Evolutionary conservation across 352 stramenopile species (phyloP).

Genomic region (Phytophthora multivora): DNA sequence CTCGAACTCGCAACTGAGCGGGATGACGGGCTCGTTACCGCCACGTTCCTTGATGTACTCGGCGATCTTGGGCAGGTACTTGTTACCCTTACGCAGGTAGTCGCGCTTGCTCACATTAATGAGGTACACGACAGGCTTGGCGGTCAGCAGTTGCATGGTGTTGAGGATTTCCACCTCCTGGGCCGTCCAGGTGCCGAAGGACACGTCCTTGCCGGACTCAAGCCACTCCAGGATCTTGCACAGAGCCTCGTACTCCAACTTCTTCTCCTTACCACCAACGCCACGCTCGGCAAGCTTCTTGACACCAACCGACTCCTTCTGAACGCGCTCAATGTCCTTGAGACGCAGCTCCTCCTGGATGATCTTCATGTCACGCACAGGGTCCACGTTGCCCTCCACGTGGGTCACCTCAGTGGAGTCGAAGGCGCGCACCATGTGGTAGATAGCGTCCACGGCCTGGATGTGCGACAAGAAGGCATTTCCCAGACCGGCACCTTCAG

Average conservation of each 20-base stretch:
- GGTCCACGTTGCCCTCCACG: conserved; percentile 99
- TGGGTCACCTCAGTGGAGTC: conserved; percentile 98
- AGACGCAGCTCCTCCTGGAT: conserved; percentile 98
- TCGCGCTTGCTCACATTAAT: conserved; percentile 99
- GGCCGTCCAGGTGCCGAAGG: conserved; percentile 90
- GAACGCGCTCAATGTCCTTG: conserved; percentile 96
- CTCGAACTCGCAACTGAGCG: conserved; percentile 99
- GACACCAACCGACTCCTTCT: conserved; percentile 74
- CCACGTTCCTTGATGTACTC: conserved; percentile 97
- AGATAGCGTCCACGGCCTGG: conserved; percentile 98
- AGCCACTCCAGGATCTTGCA: conserved; percentile 85
- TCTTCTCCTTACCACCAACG: conserved; percentile 95
- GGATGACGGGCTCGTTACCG: conserved; percentile 96
- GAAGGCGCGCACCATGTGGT: conserved; percentile 98
- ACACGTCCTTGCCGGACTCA: conserved; percentile 88
- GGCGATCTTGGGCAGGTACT: conserved; percentile 97
- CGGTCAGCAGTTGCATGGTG: conserved; percentile 91
- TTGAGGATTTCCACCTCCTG: conserved; percentile 93
- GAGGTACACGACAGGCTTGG: conserved; percentile 98
- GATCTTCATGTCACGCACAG: conserved; percentile 98
- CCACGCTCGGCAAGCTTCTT: conserved; percentile 90
- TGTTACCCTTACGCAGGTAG: conserved; percentile 98
- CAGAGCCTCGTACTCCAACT: conserved; percentile 92
- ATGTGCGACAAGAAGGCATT: conserved; percentile 99
- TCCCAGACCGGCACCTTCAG: conserved; percentile 97